phyloP scores from a whole-genome alignment of 73 alveolate genomes.

The Symbiodinium pilosum region DNA sequence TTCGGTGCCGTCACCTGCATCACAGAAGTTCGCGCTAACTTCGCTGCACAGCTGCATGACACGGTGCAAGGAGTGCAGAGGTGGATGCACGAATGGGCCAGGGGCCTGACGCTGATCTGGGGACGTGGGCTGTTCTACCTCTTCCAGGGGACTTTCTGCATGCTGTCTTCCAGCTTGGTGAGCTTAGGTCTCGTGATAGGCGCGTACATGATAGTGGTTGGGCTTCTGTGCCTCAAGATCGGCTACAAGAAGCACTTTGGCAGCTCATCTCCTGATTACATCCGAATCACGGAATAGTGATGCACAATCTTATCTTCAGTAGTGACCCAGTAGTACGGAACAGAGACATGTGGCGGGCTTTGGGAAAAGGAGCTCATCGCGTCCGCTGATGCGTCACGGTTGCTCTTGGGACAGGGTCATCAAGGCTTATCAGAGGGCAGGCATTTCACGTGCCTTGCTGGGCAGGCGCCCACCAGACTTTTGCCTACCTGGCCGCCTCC shows the following conservation, averaged over 20 bases:
- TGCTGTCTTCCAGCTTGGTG: conserved; percentile 47
- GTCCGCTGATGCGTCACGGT: neutral
- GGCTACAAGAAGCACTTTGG: neutral
- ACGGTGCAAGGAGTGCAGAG: conserved; percentile 31
- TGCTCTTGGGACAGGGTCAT: too few species aligned
- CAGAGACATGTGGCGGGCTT: neutral
- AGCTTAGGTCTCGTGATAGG: conserved; percentile 77
- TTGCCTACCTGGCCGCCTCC: neutral
- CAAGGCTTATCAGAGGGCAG: too few species aligned
- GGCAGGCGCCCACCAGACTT: neutral
- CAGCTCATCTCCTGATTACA: conserved; percentile 37
- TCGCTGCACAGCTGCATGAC: conserved; percentile 78
- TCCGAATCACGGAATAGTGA: conserved; percentile 27
- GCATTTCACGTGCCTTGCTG: too few species aligned
- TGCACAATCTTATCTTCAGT: neutral
- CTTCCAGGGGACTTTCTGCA: conserved; percentile 90
- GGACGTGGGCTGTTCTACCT: conserved; percentile 90
- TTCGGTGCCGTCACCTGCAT: conserved; percentile 64
- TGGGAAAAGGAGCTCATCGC: neutral
- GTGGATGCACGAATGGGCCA: conserved; percentile 94
- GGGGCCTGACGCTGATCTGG: conserved; percentile 85
- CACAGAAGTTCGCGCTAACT: conserved; percentile 62
- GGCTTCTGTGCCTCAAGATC: neutral
- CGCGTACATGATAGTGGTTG: conserved; percentile 25
- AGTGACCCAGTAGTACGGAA: neutral